phyloP scores from a whole-genome alignment of 371 early-diverging fungal genomes.

The Mortierella sp. region DNA sequence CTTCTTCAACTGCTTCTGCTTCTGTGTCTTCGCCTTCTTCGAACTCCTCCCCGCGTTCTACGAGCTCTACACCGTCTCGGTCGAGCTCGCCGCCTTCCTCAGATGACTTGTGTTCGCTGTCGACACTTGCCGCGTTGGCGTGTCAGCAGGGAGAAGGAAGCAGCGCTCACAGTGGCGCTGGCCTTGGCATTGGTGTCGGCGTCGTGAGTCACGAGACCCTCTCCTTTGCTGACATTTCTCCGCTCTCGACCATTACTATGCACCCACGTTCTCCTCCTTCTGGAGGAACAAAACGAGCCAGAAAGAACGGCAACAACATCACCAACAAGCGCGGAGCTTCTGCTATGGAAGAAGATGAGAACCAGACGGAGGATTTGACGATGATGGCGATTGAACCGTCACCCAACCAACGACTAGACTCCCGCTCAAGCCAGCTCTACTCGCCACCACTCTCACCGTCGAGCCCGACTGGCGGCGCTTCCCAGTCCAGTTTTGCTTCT shows the following conservation, averaged over 20 bases:
- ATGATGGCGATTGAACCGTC: not conserved
- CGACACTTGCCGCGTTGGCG: slow-evolving; percentile 32
- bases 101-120: slow-evolving; percentile 8
- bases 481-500: not conserved
- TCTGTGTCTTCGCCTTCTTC: not conserved
- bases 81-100: not conserved
- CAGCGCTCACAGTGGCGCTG: no score
- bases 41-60: not conserved
- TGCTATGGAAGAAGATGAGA: not conserved
- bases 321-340: no score
- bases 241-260: not conserved
- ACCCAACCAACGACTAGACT: no score
- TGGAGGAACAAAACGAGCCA: no score
- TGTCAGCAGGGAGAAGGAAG: slow-evolving; percentile 9
- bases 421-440: slow-evolving; percentile 9
- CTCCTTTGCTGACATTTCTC: no score
- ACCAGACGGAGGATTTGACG: not conserved
- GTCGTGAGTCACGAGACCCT: not conserved
- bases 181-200: no score
- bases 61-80: not conserved
- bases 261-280: no score
- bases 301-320: no score
- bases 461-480: slow-evolving; percentile 38
- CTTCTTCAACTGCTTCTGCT: not conserved
- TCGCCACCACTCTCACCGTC: slow-evolving; percentile 43